Percentiles rank a stretch among this genome's conserved stretches.
phyloP scores from a whole-genome alignment of 2,329 filamentous ascomycete species.

The Talaromyces albobiverticillius region DNA sequence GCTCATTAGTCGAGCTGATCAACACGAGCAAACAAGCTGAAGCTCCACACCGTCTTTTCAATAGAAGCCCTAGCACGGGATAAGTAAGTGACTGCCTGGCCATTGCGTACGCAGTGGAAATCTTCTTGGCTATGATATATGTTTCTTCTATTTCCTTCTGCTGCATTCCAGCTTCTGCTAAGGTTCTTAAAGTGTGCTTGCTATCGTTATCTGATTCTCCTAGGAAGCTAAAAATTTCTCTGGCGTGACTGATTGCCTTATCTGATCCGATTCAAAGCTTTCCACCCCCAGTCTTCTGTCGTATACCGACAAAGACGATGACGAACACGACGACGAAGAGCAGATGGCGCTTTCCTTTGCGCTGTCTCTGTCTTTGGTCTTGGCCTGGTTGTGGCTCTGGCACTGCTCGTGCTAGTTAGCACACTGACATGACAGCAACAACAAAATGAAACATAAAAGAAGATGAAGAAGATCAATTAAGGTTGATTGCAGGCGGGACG shows the following conservation, averaged over 20 bases:
- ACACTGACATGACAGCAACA: neutral
- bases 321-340: constrained; percentile 34
- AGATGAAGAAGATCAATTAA: constrained; percentile 17
- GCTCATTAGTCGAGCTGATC: neutral
- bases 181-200: constrained; percentile 3
- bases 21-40: neutral
- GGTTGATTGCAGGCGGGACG: constrained; percentile 22
- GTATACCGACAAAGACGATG: neutral
- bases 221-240: too few species aligned
- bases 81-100: neutral
- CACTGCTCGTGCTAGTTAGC: constrained; percentile 46
- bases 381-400: constrained; percentile 68
- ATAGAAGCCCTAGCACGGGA: neutral
- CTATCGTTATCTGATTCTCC: too few species aligned
- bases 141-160: neutral
- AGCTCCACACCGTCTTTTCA: neutral
- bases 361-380: constrained; percentile 67
- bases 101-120: too few species aligned
- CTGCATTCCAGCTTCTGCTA: neutral
- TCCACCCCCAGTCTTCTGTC: too few species aligned
- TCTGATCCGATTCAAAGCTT: too few species aligned
- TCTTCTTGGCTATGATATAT: too few species aligned
- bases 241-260: too few species aligned
- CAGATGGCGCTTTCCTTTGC: constrained; percentile 45
- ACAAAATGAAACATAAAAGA: too few species aligned